These are phyloP conservation scores for Incumbomyces delicatus DNA, from an alignment of 2,329 filamentous ascomycete genomes.

Conservation along the genomic window DNA sequence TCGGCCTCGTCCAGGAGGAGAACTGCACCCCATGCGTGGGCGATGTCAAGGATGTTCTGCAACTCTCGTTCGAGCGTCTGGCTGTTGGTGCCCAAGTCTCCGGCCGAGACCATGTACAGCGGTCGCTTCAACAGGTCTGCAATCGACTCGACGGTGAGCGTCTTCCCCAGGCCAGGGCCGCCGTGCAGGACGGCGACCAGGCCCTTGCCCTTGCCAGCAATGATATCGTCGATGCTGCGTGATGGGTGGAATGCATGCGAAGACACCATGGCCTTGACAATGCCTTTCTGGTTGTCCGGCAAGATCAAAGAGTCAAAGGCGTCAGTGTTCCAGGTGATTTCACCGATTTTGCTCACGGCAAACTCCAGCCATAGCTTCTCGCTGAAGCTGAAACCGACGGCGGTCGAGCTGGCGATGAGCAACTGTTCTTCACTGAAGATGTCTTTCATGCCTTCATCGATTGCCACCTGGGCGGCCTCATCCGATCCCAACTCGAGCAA, in stretches of 20 bases:
- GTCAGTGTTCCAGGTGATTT: conserved; percentile 74
- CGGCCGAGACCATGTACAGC: conserved; percentile 72
- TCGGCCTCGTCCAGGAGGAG: conserved; percentile 78
- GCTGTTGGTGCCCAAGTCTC: conserved; percentile 71
- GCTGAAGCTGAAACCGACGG: conserved; percentile 76
- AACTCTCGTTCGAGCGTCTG: conserved; percentile 64
- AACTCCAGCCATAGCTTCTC: conserved; percentile 91
- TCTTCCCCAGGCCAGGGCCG: conserved; percentile 80
- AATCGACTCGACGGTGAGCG: conserved; percentile 76
- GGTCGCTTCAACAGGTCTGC: conserved; percentile 73
- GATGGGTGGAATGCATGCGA: conserved; percentile 74
- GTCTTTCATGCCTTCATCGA: conserved; percentile 47
- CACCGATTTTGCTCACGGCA: conserved; percentile 62
- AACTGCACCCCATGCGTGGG: conserved; percentile 77
- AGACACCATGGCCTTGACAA: conserved; percentile 72
- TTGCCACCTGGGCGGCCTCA: conserved; percentile 45
- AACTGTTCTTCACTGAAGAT: conserved; percentile 74
- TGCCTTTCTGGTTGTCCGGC: conserved; percentile 50
- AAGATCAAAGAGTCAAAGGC: conserved; percentile 78
- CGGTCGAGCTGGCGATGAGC: conserved; percentile 70
- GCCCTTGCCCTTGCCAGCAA: conserved; percentile 76
- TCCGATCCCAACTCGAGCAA: conserved; percentile 48
- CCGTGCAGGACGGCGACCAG: conserved; percentile 75
- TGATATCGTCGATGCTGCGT: conserved; percentile 72
- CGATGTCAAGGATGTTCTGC: conserved; percentile 76